phyloP scores from a whole-genome alignment of 768 basidiomycete genomes.

The Lyophyllum decastes region DNA sequence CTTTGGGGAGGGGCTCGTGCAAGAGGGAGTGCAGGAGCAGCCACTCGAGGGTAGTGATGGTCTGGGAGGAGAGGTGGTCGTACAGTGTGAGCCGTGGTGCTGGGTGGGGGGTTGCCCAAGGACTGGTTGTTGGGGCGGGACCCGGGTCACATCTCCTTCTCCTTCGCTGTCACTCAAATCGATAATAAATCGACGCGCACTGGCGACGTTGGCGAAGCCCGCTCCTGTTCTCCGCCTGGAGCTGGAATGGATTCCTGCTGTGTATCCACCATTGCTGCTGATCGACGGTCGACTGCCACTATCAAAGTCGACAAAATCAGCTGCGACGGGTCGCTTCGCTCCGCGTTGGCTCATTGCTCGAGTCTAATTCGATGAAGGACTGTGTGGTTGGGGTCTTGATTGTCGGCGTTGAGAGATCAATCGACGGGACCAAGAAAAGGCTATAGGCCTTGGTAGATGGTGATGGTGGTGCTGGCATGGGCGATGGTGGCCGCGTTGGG shows the following conservation, averaged over 20 bases:
- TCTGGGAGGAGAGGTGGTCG: constrained; percentile 71
- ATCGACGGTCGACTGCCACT: not conserved
- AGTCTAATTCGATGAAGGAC: not conserved
- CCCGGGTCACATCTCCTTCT: constrained; percentile 62
- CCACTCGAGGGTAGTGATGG: constrained; percentile 68
- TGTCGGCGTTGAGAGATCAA: constrained; percentile 18
- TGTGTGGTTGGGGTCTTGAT: constrained; percentile 16
- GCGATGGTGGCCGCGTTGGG: constrained; percentile 38
- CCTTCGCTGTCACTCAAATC: constrained; percentile 81
- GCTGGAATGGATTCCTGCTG: constrained; percentile 12
- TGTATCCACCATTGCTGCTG: constrained; percentile 23
- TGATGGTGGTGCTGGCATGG: constrained; percentile 21
- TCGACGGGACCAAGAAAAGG: constrained; percentile 8
- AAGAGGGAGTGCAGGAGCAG: constrained; percentile 70
- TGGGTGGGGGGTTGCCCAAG: constrained; percentile 17
- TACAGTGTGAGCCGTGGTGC: constrained; percentile 61
- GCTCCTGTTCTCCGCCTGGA: constrained; percentile 42
- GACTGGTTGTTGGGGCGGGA: constrained; percentile 34
- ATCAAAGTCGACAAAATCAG: constrained; percentile 32
- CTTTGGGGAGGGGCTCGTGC: constrained; percentile 57
- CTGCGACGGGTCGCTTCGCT: constrained; percentile 27
- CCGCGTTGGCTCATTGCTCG: constrained; percentile 15
- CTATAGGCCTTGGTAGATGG: constrained; percentile 15
- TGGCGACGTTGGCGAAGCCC: constrained; percentile 62
- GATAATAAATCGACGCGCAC: constrained; percentile 70